Base-by-base conservation (phyloP, 768 basidiomycete genomes). In the Mycena amicta region DNA sequence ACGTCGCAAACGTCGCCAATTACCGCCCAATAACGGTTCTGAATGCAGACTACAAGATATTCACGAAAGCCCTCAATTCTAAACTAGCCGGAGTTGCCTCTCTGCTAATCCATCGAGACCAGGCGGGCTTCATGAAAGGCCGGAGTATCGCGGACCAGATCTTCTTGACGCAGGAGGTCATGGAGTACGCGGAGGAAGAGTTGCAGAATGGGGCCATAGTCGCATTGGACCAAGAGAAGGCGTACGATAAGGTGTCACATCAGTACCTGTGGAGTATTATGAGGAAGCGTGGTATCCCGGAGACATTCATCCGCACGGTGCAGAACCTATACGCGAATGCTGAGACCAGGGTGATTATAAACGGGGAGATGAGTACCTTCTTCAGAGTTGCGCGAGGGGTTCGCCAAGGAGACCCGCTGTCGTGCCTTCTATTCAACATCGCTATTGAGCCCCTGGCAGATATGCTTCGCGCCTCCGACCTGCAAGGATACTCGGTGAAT, bases 371-470 rank as follows among this genome's bases (percentile, higher is more conserved):
- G 15, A 68, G 67, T 56, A 30, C 52, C 20, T 27, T 56, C 0
- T 66, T 58, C 43, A 31, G 25, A 37, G 53, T 68, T 1, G 53
- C 53, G 0, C 27, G 66, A 25, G 66, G 66, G 3, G 61, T 62
- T 1, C 20, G 70, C 1, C 75, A 76, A 60, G 76, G 75, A 0
- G 74, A 77, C 60, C 75, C 73, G 0, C 66, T 79, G 0, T 77
- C 72, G 1, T 77, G 77, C 57, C 68, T 77, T 0, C 69, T 78
- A 0, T 79, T 76, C 46, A 70, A 79, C 58, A 28, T 78, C 0
- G 77, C 74, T 16, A 80, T 79, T 3, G 77, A 79, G 57, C 72
- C 77, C 0, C 70, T 80, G 0, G 74, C 75, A 0, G 27, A 53
- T 5, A 63, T 65, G 46, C 61, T 80, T 0, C 22, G 76, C 22